Evolutionary conservation across 192 early-diverging fungal genomes (phyloP).

Genomic region (Globomyces pollinis-pini): DNA sequence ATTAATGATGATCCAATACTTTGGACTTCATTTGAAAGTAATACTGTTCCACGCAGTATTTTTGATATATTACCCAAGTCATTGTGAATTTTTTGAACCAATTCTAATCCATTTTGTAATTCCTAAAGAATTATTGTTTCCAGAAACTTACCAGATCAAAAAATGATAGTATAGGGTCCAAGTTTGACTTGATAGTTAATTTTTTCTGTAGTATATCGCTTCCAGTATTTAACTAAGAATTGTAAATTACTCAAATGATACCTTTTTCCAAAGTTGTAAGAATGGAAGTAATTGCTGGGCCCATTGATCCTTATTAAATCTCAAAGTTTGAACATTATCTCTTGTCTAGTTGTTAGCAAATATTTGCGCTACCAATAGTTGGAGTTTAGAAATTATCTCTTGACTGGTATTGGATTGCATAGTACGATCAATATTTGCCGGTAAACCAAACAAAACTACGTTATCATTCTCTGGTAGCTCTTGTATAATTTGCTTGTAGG

Average conservation of each 20-base stretch:
- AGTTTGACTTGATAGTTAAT: conserved; percentile 17
- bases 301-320: conserved; percentile 42
- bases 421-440: conserved; percentile 43
- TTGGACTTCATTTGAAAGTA: conserved; percentile 36
- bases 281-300: conserved; percentile 37
- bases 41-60: conserved; percentile 30
- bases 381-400: conserved; percentile 31
- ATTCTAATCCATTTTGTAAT: conserved; percentile 16
- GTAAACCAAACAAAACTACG: conserved; percentile 37
- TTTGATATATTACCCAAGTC: conserved; percentile 32
- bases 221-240: conserved; percentile 31
- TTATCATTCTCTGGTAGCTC: conserved; percentile 39
- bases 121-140: too few species aligned
- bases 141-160: too few species aligned
- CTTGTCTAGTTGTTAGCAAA: conserved; percentile 16
- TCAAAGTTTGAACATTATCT: conserved; percentile 20
- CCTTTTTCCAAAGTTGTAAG: conserved; percentile 46
- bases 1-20: conserved; percentile 24
- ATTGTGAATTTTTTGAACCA: conserved; percentile 33
- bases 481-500: conserved; percentile 30
- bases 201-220: conserved; percentile 37
- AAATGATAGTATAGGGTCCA: conserved; percentile 35
- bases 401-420: conserved; percentile 27
- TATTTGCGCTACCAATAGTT: conserved; percentile 32
- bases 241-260: conserved; percentile 1